Evolutionary conservation across 257 asterid genomes (phyloP).

Genomic region (Nicotiana paniculata): DNA sequence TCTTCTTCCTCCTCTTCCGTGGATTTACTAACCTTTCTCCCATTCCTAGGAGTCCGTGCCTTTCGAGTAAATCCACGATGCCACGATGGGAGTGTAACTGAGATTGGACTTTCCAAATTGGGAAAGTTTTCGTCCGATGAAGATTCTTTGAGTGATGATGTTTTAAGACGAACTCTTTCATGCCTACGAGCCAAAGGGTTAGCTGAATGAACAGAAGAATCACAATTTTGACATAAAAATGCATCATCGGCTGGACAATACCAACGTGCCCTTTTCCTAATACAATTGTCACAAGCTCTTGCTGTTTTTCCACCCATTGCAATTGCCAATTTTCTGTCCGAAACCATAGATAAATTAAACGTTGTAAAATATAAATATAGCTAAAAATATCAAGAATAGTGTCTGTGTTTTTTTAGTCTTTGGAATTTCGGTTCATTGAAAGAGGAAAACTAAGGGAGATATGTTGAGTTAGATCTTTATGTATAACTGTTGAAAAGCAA

Average conservation of each 20-base stretch:
- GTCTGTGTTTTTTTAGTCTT: background rate
- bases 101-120: background rate
- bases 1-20: background rate
- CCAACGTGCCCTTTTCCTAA: constrained; percentile 58
- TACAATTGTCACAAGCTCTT: constrained; percentile 71
- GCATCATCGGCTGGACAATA: constrained; percentile 88
- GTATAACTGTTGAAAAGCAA: constrained; percentile 12
- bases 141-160: constrained; percentile 21
- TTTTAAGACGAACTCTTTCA: constrained; percentile 69
- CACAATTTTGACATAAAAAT: constrained; percentile 69
- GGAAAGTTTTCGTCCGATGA: background rate
- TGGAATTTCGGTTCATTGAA: background rate
- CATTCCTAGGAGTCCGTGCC: constrained; percentile 56
- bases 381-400: background rate
- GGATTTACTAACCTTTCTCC: constrained; percentile 7
- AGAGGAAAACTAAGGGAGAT: background rate
- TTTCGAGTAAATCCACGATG: constrained; percentile 58
- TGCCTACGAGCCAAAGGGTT: constrained; percentile 68
- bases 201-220: constrained; percentile 70
- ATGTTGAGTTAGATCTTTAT: constrained; percentile 10
- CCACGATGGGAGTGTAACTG: constrained; percentile 39
- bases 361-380: background rate
- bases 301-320: constrained; percentile 57
- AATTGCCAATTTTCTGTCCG: constrained; percentile 39
- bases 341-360: constrained; percentile 24